A percentile compares a stretch with the other conserved stretches of the same genome.
These are phyloP conservation scores for Sporobolomyces roseus DNA, from an alignment of 768 basidiomycete genomes.

Conservation along the genomic window DNA sequence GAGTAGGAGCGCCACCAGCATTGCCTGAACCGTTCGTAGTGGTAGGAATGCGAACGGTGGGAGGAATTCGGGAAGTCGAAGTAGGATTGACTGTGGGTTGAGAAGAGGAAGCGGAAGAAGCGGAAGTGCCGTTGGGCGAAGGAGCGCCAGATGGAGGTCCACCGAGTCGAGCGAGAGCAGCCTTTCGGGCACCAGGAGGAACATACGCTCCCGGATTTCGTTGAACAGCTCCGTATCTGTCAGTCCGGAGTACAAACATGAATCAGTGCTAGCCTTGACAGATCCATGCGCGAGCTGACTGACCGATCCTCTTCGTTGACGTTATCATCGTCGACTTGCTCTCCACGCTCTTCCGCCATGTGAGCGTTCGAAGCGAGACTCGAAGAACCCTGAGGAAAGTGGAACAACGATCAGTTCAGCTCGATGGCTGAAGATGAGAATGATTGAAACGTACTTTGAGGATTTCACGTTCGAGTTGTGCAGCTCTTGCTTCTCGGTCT, in stretches of 20 bases:
- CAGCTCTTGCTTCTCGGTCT: slow-evolving; percentile 81
- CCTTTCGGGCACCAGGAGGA: slow-evolving; percentile 79
- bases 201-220: slow-evolving; percentile 85
- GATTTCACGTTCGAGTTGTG: slow-evolving; percentile 85
- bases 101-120: slow-evolving; percentile 1
- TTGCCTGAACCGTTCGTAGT: slow-evolving; percentile 14
- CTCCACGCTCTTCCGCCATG: slow-evolving; percentile 76
- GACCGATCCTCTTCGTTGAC: slow-evolving; percentile 95
- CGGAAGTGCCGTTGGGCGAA: background rate
- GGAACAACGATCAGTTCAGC: slow-evolving; percentile 32
- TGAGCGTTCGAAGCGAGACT: slow-evolving; percentile 66
- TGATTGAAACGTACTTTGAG: too few relatives aligned
- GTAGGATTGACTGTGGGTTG: background rate
- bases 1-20: background rate
- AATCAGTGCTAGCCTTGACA: background rate
- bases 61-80: slow-evolving; percentile 18
- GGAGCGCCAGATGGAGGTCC: background rate
- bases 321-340: slow-evolving; percentile 63
- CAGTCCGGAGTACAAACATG: background rate
- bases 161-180: slow-evolving; percentile 26
- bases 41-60: slow-evolving; percentile 47
- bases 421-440: too few relatives aligned
- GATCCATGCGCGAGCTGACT: too few relatives aligned
- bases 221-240: slow-evolving; percentile 86
- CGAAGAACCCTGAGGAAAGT: slow-evolving; percentile 12